These are phyloP conservation scores for Diutina neorugosa DNA, from an alignment of 1,139 yeast species.

Conservation along the genomic window DNA sequence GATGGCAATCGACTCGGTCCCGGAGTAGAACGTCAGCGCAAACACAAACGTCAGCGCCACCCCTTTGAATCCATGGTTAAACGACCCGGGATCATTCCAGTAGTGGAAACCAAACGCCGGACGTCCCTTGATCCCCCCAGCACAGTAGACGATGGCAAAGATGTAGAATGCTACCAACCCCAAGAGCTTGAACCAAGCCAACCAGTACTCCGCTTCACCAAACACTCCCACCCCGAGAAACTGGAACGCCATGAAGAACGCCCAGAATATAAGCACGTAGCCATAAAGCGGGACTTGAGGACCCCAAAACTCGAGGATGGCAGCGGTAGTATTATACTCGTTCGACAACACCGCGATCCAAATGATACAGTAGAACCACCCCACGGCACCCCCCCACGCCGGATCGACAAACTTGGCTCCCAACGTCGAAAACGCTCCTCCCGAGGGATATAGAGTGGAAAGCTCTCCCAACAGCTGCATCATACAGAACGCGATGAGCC, in stretches of 20 bases:
- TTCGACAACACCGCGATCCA: conserved; percentile 52
- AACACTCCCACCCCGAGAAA: conserved; percentile 45
- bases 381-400: conserved; percentile 49
- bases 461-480: conserved; percentile 49
- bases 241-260: conserved; percentile 39
- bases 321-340: conserved; percentile 44
- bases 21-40: conserved; percentile 41
- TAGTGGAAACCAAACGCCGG: conserved; percentile 41
- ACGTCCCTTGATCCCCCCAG: conserved; percentile 52
- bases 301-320: conserved; percentile 47
- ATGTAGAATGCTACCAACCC: conserved; percentile 48
- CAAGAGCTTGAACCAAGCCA: conserved; percentile 42
- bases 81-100: conserved; percentile 41
- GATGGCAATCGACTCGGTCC: conserved; percentile 46
- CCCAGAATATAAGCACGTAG: conserved; percentile 45
- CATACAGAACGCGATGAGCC: conserved; percentile 43
- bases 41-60: conserved; percentile 5
- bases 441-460: conserved; percentile 39
- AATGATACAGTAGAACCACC: conserved; percentile 51
- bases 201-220: conserved; percentile 62
- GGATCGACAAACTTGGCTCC: conserved; percentile 42
- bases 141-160: conserved; percentile 44
- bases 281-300: conserved; percentile 50
- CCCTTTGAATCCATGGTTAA: conserved; percentile 17
- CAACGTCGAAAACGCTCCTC: conserved; percentile 42